phyloP scores from a whole-genome alignment of 345 rosid genomes.

The Salix purpurea region DNA sequence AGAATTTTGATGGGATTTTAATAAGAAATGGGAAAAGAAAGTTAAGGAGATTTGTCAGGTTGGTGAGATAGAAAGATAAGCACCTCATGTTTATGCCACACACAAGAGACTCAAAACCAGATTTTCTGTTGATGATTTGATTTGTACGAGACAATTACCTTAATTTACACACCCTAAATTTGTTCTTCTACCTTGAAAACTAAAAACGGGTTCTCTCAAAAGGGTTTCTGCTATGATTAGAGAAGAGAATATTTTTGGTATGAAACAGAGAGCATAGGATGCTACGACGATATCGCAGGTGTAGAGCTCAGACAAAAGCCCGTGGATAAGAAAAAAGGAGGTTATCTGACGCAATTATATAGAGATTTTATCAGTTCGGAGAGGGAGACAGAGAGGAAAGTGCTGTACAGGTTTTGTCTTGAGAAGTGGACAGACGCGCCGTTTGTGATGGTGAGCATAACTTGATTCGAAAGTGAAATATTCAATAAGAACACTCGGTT shows the following conservation, averaged over 20 bases:
- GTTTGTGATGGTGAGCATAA: not conserved
- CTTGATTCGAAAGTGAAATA: not conserved
- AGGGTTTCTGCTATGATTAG: not conserved
- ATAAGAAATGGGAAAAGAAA: slow-evolving; percentile 37
- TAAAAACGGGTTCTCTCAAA: not conserved
- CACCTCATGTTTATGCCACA: slow-evolving; percentile 23
- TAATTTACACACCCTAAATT: not conserved
- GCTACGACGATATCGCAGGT: not conserved
- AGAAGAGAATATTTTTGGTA: not conserved
- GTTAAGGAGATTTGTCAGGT: slow-evolving; percentile 25
- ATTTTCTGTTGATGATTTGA: not conserved
- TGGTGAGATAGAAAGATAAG: slow-evolving; percentile 31
- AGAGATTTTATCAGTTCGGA: not conserved
- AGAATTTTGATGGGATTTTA: slow-evolving; percentile 26
- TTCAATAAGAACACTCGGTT: not conserved
- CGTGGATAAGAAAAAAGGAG: not conserved
- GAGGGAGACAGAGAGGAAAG: not conserved
- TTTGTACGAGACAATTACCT: not conserved
- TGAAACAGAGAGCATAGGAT: not conserved
- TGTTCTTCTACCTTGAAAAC: not conserved
- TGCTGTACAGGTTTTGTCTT: not conserved
- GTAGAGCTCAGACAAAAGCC: not conserved
- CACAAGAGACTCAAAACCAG: not conserved
- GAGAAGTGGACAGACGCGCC: not conserved
- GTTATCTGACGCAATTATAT: not conserved